Base-by-base conservation (phyloP, 345 rosid genomes). In the Camelina laxa region DNA sequence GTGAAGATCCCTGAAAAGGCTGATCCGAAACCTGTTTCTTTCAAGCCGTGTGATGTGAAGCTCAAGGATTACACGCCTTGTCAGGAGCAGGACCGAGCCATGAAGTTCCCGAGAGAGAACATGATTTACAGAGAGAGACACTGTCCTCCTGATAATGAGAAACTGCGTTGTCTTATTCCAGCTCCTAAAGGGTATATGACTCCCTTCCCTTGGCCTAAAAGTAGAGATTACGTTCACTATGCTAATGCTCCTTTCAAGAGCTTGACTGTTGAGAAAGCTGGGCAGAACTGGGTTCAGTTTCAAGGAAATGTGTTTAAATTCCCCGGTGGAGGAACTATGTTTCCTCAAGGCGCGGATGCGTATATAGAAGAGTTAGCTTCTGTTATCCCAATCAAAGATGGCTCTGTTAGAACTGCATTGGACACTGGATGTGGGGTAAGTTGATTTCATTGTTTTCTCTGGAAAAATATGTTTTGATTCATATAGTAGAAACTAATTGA, bases 281-380 rank as follows among this genome's bases (percentile, higher is more conserved):
- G 75, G 1, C 97, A 95, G 87, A 86, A 95, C 62, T 95, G 99
- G 99, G 97, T 92, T 73, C 83, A 90, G 85, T 95, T 72, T 78
- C 87, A 91, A 76, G 99, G 97, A 9, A 78, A 87, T 72, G 97
- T 90, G 42, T 95, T 95, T 74, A 95, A 88, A 67, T 95, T 95
- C 82, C 99, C 99, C 0, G 99, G 99, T 67, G 99, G 99, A 9
- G 99, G 99, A 72, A 95, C 99, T 48, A 92, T 92, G 99, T 95
- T 95, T 56, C 99, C 99, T 65, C 97, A 92, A 70, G 99, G 97
- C 15, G 99, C 99, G 7, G 99, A 95, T 84, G 93, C 92, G 2
- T 95, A 90, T 75, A 92, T 95, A 17, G 94, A 92, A 38, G 96
- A 90, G 77, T 86, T 95, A 57, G 97, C 97, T 48, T 76, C 89